phyloP scores from a whole-genome alignment of 116 monocot species.

The Iris pallida region DNA sequence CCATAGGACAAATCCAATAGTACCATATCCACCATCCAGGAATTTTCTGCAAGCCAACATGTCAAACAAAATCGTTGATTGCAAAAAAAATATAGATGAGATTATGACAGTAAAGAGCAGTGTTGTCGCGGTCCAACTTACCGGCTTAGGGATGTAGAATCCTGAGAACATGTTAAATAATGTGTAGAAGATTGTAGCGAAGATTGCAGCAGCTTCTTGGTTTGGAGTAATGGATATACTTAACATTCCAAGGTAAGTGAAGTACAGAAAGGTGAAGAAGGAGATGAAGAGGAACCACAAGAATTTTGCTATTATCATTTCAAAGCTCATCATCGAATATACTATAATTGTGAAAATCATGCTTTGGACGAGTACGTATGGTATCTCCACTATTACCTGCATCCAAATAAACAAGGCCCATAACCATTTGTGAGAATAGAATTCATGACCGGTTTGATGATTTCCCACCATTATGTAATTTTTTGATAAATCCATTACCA shows the following conservation, averaged over 20 bases:
- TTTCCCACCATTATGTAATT: too few species aligned
- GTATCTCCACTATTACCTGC: conserved; percentile 21
- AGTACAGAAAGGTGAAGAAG: conserved; percentile 14
- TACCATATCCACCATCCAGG: conserved; percentile 19
- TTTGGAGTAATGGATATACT: conserved; percentile 14
- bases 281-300: conserved; percentile 10
- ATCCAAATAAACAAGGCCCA: neutral
- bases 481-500: too few species aligned
- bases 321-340: conserved; percentile 15
- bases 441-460: too few species aligned
- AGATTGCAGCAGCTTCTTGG: conserved; percentile 11
- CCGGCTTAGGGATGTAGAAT: conserved; percentile 16
- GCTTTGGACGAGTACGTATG: conserved; percentile 12
- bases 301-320: conserved; percentile 9
- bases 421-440: too few species aligned
- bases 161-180: conserved; percentile 13
- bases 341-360: neutral
- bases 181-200: conserved; percentile 5
- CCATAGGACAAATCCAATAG: conserved; percentile 17
- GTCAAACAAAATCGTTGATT: too few species aligned
- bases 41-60: conserved; percentile 7
- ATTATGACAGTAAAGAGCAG: too few species aligned
- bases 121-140: conserved; percentile 1
- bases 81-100: too few species aligned
- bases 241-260: conserved; percentile 20